Percentiles rank a stretch among this genome's conserved stretches.
These are phyloP conservation scores for Colletotrichum nymphaeae DNA, from an alignment of 2,329 filamentous ascomycete genomes.

Conservation along the genomic window DNA sequence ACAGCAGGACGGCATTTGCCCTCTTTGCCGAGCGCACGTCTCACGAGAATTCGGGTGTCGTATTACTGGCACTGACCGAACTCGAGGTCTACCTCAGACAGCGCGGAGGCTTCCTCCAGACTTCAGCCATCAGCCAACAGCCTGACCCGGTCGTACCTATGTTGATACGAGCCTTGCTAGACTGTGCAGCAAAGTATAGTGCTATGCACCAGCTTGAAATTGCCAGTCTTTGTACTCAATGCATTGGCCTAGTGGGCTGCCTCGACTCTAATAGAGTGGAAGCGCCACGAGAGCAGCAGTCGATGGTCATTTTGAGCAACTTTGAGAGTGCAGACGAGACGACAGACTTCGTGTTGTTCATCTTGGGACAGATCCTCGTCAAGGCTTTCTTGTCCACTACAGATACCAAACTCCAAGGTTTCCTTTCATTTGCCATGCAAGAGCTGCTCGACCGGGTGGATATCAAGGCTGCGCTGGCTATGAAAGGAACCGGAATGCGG, in stretches of 20 bases:
- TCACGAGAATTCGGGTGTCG: conserved; percentile 88
- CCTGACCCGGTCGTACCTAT: conserved; percentile 79
- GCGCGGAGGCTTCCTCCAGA: conserved; percentile 83
- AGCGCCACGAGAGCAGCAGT: conserved; percentile 78
- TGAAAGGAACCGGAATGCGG: conserved; percentile 49
- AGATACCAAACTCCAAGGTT: conserved; percentile 88
- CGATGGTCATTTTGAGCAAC: conserved; percentile 89
- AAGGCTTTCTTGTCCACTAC: conserved; percentile 92
- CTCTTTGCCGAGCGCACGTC: conserved; percentile 79
- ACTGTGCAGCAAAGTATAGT: conserved; percentile 86
- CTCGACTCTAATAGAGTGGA: conserved; percentile 93
- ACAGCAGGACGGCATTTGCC: conserved; percentile 55
- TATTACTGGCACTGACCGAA: conserved; percentile 83
- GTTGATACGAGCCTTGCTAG: conserved; percentile 82
- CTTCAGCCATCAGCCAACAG: conserved; percentile 84
- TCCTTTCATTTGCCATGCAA: conserved; percentile 95
- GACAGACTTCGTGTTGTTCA: conserved; percentile 85
- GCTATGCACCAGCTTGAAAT: conserved; percentile 72
- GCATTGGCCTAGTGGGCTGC: conserved; percentile 89
- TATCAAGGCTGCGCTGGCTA: conserved; percentile 68
- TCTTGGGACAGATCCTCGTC: conserved; percentile 88
- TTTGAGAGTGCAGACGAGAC: conserved; percentile 83
- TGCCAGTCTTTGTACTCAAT: conserved; percentile 79
- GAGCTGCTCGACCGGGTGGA: conserved; percentile 84
- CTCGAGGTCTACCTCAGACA: conserved; percentile 77